Conservation (phyloP, 176 grass and related monocot species). For the Ensete ventricosum region DNA sequence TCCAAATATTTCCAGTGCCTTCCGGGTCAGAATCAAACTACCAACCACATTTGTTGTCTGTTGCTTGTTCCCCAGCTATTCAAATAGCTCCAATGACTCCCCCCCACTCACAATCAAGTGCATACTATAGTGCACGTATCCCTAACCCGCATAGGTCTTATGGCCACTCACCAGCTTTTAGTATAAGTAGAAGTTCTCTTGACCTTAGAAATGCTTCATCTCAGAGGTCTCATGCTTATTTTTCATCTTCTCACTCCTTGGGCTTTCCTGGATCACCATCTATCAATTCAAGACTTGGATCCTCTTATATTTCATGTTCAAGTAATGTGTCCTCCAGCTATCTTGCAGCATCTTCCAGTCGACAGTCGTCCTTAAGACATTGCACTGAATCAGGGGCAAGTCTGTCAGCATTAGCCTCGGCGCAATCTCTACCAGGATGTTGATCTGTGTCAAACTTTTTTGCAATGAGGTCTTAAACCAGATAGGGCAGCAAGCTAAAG, state of each 20-base stretch:
- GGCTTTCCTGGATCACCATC: constrained; percentile 54
- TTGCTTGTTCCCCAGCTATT: constrained; percentile 9
- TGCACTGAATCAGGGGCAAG: constrained; percentile 24
- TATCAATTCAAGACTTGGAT: constrained; percentile 40
- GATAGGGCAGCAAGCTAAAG: no score
- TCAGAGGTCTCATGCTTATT: constrained; percentile 21
- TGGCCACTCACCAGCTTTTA: constrained; percentile 28
- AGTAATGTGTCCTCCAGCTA: constrained; percentile 43
- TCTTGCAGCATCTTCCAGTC: constrained; percentile 55
- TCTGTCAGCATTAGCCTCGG: constrained; percentile 29
- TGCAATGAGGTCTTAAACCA: no score
- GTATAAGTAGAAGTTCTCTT: neutral
- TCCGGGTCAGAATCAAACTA: neutral
- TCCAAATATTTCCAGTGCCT: constrained; percentile 4
- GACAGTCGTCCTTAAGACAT: constrained; percentile 35
- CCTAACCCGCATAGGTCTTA: constrained; percentile 26
- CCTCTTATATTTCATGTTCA: constrained; percentile 30
- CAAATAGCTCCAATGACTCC: neutral
- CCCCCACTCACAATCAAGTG: constrained; percentile 18
- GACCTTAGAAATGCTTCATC: constrained; percentile 26
- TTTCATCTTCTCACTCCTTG: constrained; percentile 38
- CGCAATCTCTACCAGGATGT: constrained; percentile 45
- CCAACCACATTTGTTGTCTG: constrained; percentile 30
- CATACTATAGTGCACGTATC: constrained; percentile 10
- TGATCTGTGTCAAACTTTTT: constrained; percentile 22